These are phyloP conservation scores for Citrullus mucosospermus DNA, from an alignment of 306 rosid genomes.

Conservation along the genomic window DNA sequence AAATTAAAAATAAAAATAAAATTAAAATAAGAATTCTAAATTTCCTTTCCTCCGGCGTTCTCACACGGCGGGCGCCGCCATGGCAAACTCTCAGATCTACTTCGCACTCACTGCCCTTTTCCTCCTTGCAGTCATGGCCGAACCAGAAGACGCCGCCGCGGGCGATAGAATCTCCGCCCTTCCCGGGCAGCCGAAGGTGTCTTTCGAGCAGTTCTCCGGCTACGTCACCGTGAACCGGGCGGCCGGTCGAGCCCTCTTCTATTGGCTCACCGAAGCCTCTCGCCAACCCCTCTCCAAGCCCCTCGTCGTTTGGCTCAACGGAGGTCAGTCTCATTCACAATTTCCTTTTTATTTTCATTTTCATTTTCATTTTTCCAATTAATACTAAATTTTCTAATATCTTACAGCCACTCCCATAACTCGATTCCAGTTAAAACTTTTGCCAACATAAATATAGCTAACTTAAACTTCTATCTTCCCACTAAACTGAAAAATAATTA, in stretches of 20 bases:
- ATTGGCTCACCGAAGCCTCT: conserved; percentile 90
- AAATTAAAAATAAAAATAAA: too few relatives aligned
- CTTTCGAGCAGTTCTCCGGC: conserved; percentile 77
- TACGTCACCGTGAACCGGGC: conserved; percentile 63
- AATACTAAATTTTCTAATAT: too few relatives aligned
- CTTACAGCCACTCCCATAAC: too few relatives aligned
- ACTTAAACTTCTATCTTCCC: too few relatives aligned
- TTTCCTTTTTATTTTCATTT: too few relatives aligned
- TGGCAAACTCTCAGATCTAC: conserved; percentile 39
- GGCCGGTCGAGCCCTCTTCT: conserved; percentile 92
- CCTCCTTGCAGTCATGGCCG: conserved; percentile 3
- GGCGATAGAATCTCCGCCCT: conserved; percentile 58
- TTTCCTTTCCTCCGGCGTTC: conserved; percentile 4
- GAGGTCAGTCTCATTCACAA: conserved; percentile 36
- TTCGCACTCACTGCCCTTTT: conserved; percentile 17
- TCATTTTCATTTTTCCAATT: neutral
- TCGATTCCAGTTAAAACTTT: too few relatives aligned
- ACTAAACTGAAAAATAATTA: too few relatives aligned
- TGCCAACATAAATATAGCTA: too few relatives aligned
- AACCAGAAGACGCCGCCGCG: conserved; percentile 23
- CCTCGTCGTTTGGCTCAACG: conserved; percentile 91
- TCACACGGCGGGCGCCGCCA: neutral
- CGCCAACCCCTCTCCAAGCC: conserved; percentile 46
- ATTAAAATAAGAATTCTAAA: neutral
- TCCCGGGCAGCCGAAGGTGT: conserved; percentile 82